phyloP scores from a whole-genome alignment of 1,284 basidiomycete genomes.

The Ceratobasidium sp. region DNA sequence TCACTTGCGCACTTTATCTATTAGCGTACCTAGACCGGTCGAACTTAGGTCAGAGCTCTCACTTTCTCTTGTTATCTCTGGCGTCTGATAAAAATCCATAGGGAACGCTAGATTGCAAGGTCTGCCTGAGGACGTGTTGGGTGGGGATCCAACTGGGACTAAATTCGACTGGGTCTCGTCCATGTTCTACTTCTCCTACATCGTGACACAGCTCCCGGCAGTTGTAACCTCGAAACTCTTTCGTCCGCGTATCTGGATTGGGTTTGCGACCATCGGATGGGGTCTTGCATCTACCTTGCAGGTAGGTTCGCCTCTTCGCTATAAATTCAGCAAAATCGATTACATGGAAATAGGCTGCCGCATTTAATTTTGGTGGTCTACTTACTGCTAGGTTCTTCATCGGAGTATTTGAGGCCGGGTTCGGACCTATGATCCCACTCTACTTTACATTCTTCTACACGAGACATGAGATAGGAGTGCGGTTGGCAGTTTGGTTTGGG shows the following conservation, averaged over 20 bases:
- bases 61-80: background rate
- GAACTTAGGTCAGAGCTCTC: slow-evolving; percentile 64
- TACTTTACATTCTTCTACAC: slow-evolving; percentile 85
- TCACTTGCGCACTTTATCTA: slow-evolving; percentile 78
- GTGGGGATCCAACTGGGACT: slow-evolving; percentile 75
- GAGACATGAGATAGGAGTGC: slow-evolving; percentile 76
- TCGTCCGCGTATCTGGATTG: slow-evolving; percentile 76
- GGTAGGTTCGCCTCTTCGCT: slow-evolving; percentile 60
- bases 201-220: slow-evolving; percentile 78
- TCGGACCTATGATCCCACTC: slow-evolving; percentile 79
- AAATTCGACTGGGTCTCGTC: slow-evolving; percentile 82
- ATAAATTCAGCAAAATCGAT: slow-evolving; percentile 16
- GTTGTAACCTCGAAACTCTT: slow-evolving; percentile 76
- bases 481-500: slow-evolving; percentile 83
- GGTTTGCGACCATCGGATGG: slow-evolving; percentile 76
- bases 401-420: slow-evolving; percentile 79
- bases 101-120: slow-evolving; percentile 81
- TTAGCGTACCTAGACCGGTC: slow-evolving; percentile 82
- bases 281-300: slow-evolving; percentile 77
- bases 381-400: slow-evolving; percentile 72
- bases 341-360: slow-evolving; percentile 64
- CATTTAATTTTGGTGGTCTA: slow-evolving; percentile 70
- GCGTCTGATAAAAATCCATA: background rate
- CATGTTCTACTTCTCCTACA: slow-evolving; percentile 81
- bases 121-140: slow-evolving; percentile 72